phyloP scores from a whole-genome alignment of 805 yeast genomes.

The Pichia eremophila region DNA sequence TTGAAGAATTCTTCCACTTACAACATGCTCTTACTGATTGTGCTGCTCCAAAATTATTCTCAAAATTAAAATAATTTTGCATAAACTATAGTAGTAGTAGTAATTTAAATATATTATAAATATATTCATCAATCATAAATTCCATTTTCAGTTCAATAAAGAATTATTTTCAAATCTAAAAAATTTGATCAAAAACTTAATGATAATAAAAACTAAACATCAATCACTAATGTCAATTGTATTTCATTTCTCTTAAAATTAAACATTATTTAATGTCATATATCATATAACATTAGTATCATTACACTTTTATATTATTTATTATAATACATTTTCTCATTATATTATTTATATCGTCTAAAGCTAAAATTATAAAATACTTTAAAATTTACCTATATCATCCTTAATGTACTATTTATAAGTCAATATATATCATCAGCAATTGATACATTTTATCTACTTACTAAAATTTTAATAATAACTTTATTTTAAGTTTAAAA shows the following conservation, averaged over 20 bases:
- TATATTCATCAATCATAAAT: too few relatives aligned
- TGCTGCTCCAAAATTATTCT: constrained; percentile 83
- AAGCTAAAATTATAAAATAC: too few relatives aligned
- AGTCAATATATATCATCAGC: too few relatives aligned
- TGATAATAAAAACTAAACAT: neutral
- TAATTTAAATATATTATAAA: neutral
- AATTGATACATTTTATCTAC: too few relatives aligned
- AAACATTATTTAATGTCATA: neutral
- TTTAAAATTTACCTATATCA: too few relatives aligned
- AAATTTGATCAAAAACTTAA: neutral
- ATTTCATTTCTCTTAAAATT: neutral
- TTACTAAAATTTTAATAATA: too few relatives aligned
- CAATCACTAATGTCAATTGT: neutral
- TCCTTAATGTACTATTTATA: too few relatives aligned
- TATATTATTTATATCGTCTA: neutral
- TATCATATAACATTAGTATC: neutral
- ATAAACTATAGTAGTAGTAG: too few relatives aligned
- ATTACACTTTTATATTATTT: neutral
- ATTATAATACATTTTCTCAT: too few relatives aligned
- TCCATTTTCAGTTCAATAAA: too few relatives aligned
- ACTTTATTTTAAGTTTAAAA: too few relatives aligned
- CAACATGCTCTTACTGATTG: constrained; percentile 89
- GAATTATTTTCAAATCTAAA: too few relatives aligned
- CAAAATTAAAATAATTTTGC: constrained; percentile 59
- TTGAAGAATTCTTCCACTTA: constrained; percentile 95